Evolutionary conservation across 176 grass and related monocot genomes (phyloP).

Genomic region (Triticum monococcum): DNA sequence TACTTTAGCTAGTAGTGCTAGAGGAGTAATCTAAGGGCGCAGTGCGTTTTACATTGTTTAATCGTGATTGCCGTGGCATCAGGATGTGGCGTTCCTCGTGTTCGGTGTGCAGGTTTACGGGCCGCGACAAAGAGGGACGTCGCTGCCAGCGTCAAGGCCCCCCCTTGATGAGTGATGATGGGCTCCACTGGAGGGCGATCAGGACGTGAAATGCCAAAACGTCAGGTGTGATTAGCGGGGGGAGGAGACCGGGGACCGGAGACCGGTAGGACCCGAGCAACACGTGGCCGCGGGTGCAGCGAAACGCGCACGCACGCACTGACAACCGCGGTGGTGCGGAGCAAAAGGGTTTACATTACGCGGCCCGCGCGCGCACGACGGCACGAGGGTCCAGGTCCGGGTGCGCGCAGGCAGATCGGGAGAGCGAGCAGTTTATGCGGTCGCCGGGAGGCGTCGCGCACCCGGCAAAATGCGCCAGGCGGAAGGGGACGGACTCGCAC

Average conservation of each 20-base stretch:
- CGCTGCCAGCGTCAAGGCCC: background rate
- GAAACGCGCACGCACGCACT: background rate
- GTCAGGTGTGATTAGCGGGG: background rate
- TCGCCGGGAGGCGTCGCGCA: background rate
- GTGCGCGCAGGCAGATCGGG: background rate
- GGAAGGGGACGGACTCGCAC: background rate
- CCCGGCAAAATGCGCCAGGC: background rate
- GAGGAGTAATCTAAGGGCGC: background rate
- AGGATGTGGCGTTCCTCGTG: background rate
- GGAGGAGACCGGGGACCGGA: background rate
- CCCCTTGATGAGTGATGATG: background rate
- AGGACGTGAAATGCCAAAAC: constrained; percentile 15
- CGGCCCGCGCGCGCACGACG: background rate
- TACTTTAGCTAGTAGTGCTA: background rate
- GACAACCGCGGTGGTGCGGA: background rate
- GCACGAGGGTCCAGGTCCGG: too few relatives aligned
- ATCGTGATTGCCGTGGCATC: background rate
- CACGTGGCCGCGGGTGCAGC: constrained; percentile 2
- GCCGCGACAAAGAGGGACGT: background rate
- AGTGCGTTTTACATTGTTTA: background rate
- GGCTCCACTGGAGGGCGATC: background rate
- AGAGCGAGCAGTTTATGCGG: background rate
- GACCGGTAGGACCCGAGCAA: constrained; percentile 9
- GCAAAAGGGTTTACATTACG: background rate
- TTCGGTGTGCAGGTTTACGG: background rate